Percentiles rank a stretch among this genome's conserved stretches.
These are phyloP conservation scores for Trebouxia sp. DNA, from an alignment of 139 green algal species.

Conservation along the genomic window DNA sequence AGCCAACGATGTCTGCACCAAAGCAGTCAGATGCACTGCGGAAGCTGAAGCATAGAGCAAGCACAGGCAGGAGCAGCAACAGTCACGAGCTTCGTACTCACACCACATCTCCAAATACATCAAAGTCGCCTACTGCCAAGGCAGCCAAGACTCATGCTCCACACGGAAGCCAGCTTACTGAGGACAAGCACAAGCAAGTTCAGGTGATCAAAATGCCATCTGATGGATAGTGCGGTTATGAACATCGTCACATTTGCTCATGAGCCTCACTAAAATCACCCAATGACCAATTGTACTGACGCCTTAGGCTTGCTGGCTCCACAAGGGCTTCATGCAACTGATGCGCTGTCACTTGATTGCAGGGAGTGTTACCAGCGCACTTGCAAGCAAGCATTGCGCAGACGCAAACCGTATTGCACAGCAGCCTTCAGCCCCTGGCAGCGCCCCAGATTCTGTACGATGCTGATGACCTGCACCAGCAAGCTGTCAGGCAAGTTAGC, in stretches of 20 bases:
- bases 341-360: neutral
- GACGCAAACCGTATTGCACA: neutral
- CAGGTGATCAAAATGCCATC: no score
- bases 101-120: no score
- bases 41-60: neutral
- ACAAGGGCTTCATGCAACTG: neutral
- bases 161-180: no score
- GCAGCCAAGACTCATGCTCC: no score
- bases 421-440: neutral
- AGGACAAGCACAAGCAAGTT: no score
- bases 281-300: no score
- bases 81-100: neutral
- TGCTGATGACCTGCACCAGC: neutral
- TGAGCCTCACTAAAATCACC: no score
- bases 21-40: slow-evolving; percentile 14
- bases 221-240: no score
- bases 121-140: no score
- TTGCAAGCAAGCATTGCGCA: neutral
- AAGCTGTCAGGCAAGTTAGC: neutral
- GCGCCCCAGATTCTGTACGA: neutral
- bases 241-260: no score
- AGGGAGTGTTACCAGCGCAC: neutral
- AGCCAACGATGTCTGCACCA: no score
- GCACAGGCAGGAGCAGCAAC: neutral
- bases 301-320: neutral